phyloP scores from a whole-genome alignment of 805 yeast genomes.

The Cephaloascus fragrans region DNA sequence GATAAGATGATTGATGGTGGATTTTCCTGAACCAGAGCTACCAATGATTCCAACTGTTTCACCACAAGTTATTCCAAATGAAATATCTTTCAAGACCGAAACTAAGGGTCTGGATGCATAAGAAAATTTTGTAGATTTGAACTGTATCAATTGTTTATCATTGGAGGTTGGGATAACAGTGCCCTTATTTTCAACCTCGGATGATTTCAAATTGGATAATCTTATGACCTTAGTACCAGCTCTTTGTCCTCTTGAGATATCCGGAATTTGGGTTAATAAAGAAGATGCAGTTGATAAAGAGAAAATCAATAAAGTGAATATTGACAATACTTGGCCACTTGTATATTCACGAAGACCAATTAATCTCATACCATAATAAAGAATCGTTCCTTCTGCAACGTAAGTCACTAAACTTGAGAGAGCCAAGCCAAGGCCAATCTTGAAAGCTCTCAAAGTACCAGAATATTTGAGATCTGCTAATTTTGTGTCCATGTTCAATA shows the following conservation, averaged over 20 bases:
- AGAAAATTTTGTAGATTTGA: conserved; percentile 37
- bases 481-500: conserved; percentile 17
- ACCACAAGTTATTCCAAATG: conserved; percentile 30
- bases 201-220: conserved; percentile 23
- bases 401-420: conserved; percentile 42
- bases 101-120: conserved; percentile 27
- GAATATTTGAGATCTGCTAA: conserved; percentile 19
- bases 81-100: conserved; percentile 28
- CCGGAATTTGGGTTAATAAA: conserved; percentile 62
- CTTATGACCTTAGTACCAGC: conserved; percentile 48
- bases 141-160: conserved; percentile 17
- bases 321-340: conserved; percentile 50
- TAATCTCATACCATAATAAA: conserved; percentile 73
- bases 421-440: conserved; percentile 62
- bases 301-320: conserved; percentile 64
- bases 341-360: conserved; percentile 50
- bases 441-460: conserved; percentile 45
- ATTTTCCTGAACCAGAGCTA: conserved; percentile 86
- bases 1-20: conserved; percentile 57
- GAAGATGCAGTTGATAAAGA: conserved; percentile 57
- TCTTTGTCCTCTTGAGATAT: conserved; percentile 68
- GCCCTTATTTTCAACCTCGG: conserved; percentile 28
- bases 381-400: conserved; percentile 59
- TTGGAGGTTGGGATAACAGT: conserved; percentile 12
- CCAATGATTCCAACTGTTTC: conserved; percentile 68